Evolutionary conservation across 2,329 filamentous ascomycete genomes (phyloP).

Genomic region (Cytospora mali): DNA sequence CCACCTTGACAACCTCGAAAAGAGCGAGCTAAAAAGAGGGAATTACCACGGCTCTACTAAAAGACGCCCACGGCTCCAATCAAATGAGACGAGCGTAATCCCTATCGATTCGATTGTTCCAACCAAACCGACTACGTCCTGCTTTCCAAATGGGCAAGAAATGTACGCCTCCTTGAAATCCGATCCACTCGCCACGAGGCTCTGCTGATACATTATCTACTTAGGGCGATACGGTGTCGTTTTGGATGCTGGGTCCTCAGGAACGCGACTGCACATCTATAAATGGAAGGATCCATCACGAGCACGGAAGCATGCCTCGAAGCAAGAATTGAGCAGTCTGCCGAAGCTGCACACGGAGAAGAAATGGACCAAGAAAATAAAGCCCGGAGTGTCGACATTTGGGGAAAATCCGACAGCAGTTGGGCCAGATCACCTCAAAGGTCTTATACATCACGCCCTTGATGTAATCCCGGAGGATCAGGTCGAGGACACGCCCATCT

Average conservation of each 20-base stretch:
- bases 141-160: constrained; percentile 29
- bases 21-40: not conserved
- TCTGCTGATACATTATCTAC: constrained; percentile 15
- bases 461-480: constrained; percentile 75
- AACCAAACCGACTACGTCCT: constrained; percentile 17
- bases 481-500: constrained; percentile 84
- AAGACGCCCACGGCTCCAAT: not conserved
- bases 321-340: constrained; percentile 65
- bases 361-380: constrained; percentile 90
- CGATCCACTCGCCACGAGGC: not conserved
- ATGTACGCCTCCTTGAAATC: constrained; percentile 16
- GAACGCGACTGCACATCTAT: constrained; percentile 93
- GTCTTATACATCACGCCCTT: constrained; percentile 80
- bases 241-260: constrained; percentile 95
- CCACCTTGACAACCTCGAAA: not conserved
- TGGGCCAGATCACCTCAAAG: constrained; percentile 78
- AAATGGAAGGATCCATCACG: constrained; percentile 80
- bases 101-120: not conserved
- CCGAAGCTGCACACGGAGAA: constrained; percentile 83
- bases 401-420: constrained; percentile 75
- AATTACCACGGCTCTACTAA: not conserved
- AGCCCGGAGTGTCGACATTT: constrained; percentile 90
- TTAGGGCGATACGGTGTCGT: constrained; percentile 84
- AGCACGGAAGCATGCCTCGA: constrained; percentile 63
- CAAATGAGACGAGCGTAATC: not conserved